phyloP scores from a whole-genome alignment of 129 eudicot genomes.

The Heracleum sosnowskyi region DNA sequence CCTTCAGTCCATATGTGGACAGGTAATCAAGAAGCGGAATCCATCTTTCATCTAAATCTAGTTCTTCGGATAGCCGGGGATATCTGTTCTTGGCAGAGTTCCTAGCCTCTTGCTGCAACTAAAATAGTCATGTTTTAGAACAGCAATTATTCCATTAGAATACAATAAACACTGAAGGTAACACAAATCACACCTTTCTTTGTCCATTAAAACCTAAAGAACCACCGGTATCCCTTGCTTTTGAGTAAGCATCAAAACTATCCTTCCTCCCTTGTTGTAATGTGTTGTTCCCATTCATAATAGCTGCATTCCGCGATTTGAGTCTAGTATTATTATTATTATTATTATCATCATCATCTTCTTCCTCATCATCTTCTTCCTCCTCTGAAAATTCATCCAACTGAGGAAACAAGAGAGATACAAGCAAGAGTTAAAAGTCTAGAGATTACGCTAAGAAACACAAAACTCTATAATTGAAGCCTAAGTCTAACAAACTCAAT shows the following conservation, averaged over 20 bases:
- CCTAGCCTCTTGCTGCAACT: constrained; percentile 41
- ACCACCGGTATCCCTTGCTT: not conserved
- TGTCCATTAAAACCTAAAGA: constrained; percentile 11
- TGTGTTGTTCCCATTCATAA: constrained; percentile 28
- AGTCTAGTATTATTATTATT: constrained; percentile 35
- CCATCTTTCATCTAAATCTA: constrained; percentile 69
- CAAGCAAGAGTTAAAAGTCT: constrained; percentile 3
- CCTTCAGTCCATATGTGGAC: constrained; percentile 72
- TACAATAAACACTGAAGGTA: constrained; percentile 8
- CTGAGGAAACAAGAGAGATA: constrained; percentile 18
- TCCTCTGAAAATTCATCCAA: constrained; percentile 48
- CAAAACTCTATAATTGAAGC: not conserved
- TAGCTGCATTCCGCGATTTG: constrained; percentile 27
- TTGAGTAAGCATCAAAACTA: not conserved
- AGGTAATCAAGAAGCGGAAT: constrained; percentile 86
- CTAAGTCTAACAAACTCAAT: not conserved
- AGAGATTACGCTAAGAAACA: constrained; percentile 1
- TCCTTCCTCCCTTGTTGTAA: constrained; percentile 14
- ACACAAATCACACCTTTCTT: constrained; percentile 37
- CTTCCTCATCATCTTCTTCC: not conserved
- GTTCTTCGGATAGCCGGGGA: constrained; percentile 49
- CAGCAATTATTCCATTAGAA: not conserved
- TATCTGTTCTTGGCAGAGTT: constrained; percentile 39
- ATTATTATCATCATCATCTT: constrained; percentile 15
- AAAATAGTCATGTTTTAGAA: constrained; percentile 12